Evolutionary conservation across 2,329 filamentous ascomycete genomes (phyloP).

Genomic region (Botrytis sinoallii): DNA sequence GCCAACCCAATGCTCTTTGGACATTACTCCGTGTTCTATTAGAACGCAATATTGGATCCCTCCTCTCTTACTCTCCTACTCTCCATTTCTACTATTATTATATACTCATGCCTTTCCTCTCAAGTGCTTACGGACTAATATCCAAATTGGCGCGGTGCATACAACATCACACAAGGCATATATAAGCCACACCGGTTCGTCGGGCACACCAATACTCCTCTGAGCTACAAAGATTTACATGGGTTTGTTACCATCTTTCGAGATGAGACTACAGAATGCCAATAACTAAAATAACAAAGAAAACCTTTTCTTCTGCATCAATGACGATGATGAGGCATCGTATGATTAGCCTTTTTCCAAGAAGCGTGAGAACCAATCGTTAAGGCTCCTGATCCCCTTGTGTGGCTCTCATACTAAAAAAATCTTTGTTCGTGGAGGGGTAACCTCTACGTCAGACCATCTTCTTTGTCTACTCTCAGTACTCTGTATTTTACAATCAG

Average conservation of each 20-base stretch:
- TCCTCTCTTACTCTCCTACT: too few relatives aligned
- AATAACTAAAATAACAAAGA: neutral
- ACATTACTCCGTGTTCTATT: neutral
- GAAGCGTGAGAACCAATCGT: neutral
- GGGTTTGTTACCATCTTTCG: neutral
- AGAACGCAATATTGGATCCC: neutral
- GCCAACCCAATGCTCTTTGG: neutral
- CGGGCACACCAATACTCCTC: constrained; percentile 1
- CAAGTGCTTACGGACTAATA: neutral
- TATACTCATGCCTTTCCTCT: neutral
- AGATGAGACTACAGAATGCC: neutral
- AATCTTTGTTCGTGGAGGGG: neutral
- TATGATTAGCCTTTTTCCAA: neutral
- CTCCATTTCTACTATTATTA: neutral
- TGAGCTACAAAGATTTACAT: neutral
- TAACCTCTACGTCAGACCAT: neutral
- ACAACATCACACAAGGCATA: neutral
- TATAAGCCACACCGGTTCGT: constrained; percentile 12
- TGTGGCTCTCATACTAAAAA: neutral
- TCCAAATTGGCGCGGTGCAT: constrained; percentile 13
- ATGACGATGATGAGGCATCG: constrained; percentile 6
- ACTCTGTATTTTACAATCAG: neutral
- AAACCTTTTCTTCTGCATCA: neutral
- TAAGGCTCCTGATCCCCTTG: neutral
- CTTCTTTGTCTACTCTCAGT: neutral